Evolutionary conservation across 805 yeast genomes (phyloP).

Genomic region (Starmerella ratchasimensis): DNA sequence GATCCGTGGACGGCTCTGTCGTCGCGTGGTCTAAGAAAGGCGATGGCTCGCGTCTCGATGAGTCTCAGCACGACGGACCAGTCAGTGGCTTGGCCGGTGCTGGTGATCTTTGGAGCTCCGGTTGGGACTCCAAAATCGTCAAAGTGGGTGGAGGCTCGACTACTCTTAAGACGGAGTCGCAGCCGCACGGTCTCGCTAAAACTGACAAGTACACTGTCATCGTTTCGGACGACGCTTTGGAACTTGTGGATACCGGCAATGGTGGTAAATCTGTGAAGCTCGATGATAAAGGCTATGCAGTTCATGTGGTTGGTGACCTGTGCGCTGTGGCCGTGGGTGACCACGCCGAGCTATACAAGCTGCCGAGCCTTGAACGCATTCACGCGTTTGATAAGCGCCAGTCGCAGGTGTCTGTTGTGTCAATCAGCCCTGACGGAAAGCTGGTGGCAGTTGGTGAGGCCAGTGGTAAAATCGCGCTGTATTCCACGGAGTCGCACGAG

Average conservation of each 20-base stretch:
- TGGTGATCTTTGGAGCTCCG: constrained; percentile 33
- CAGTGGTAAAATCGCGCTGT: constrained; percentile 74
- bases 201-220: constrained; percentile 31
- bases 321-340: constrained; percentile 40
- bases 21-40: constrained; percentile 41
- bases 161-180: constrained; percentile 28
- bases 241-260: constrained; percentile 23
- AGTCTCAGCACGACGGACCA: constrained; percentile 46
- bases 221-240: constrained; percentile 33
- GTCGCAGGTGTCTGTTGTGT: constrained; percentile 47
- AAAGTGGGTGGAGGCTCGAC: constrained; percentile 27
- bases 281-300: constrained; percentile 15
- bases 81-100: constrained; percentile 40
- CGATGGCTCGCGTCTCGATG: constrained; percentile 24
- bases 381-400: constrained; percentile 36
- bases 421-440: constrained; percentile 56
- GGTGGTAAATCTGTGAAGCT: constrained; percentile 2
- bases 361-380: constrained; percentile 23
- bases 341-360: constrained; percentile 32
- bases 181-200: constrained; percentile 34
- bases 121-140: constrained; percentile 79
- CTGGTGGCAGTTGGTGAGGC: constrained; percentile 74
- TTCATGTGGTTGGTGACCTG: constrained; percentile 28
- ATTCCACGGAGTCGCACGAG: constrained; percentile 34
- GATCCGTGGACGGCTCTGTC: constrained; percentile 72